Conservation (phyloP, 305 asterid species). For the Fraxinus baroniana region DNA sequence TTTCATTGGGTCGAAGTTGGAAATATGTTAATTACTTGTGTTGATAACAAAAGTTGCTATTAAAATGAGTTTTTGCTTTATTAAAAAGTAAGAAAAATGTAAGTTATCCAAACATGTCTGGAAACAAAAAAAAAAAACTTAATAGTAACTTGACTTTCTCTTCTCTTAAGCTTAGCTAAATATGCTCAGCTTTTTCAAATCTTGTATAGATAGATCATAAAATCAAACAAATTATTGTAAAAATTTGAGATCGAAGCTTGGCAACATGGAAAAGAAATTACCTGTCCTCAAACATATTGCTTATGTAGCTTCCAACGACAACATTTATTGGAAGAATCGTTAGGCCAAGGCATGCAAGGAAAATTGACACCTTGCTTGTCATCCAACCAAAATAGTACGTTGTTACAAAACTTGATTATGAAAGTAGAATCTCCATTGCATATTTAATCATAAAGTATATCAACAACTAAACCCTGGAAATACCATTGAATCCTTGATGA, state of each 20-base stretch:
- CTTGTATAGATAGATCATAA: too few species aligned
- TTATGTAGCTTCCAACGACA: conserved; percentile 81
- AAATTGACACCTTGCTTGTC: conserved; percentile 73
- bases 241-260: neutral
- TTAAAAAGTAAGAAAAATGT: too few species aligned
- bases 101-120: too few species aligned
- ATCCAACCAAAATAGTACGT: conserved; percentile 82
- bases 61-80: too few species aligned
- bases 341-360: conserved; percentile 85
- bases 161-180: too few species aligned
- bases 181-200: too few species aligned
- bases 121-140: too few species aligned
- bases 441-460: conserved; percentile 96
- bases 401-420: conserved; percentile 90
- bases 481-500: conserved; percentile 16
- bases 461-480: conserved; percentile 82
- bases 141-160: too few species aligned
- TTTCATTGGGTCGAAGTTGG: too few species aligned
- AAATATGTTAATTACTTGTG: too few species aligned
- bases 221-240: too few species aligned
- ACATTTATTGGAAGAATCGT: conserved; percentile 84
- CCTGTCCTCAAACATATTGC: conserved; percentile 98
- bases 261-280: conserved; percentile 26
- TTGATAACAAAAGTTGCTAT: too few species aligned
- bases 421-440: conserved; percentile 88